Conservation (phyloP, 2,329 filamentous ascomycete genomes). For the Cryphonectria parasitica region DNA sequence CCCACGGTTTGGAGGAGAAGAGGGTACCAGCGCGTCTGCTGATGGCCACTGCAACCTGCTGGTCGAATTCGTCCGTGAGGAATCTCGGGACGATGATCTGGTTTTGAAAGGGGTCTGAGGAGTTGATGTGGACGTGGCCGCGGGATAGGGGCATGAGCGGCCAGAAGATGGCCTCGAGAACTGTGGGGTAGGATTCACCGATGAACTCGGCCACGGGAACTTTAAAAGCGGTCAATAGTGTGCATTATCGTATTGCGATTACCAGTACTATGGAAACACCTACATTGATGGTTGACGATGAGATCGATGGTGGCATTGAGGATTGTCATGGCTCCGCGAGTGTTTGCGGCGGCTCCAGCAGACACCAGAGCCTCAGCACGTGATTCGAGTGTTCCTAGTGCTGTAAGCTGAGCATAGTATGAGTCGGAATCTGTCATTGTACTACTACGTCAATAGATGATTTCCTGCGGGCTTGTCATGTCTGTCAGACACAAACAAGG, state of each 20-base stretch:
- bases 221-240: conserved; percentile 11
- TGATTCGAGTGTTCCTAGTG: conserved; percentile 11
- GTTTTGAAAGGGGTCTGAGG: conserved; percentile 29
- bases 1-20: conserved; percentile 31
- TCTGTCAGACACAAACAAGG: too few relatives aligned
- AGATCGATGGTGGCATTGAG: conserved; percentile 33
- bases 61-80: conserved; percentile 32
- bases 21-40: conserved; percentile 27
- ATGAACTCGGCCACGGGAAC: conserved; percentile 33
- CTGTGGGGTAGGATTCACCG: conserved; percentile 20
- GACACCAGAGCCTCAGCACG: conserved; percentile 32
- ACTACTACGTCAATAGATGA: neutral
- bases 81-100: conserved; percentile 33
- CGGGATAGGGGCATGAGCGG: conserved; percentile 34
- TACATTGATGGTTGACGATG: conserved; percentile 26
- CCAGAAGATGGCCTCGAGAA: conserved; percentile 32
- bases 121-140: conserved; percentile 34
- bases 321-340: conserved; percentile 30
- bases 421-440: neutral
- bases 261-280: neutral
- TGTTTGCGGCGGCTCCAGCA: conserved; percentile 32
- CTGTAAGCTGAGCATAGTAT: conserved; percentile 1
- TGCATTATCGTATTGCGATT: too few relatives aligned
- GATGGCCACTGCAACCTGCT: conserved; percentile 30
- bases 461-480: neutral